Percentiles rank a stretch among this genome's conserved stretches.
Evolutionary conservation across 306 rosid species (phyloP).

Genomic region (Vigna hirtella): DNA sequence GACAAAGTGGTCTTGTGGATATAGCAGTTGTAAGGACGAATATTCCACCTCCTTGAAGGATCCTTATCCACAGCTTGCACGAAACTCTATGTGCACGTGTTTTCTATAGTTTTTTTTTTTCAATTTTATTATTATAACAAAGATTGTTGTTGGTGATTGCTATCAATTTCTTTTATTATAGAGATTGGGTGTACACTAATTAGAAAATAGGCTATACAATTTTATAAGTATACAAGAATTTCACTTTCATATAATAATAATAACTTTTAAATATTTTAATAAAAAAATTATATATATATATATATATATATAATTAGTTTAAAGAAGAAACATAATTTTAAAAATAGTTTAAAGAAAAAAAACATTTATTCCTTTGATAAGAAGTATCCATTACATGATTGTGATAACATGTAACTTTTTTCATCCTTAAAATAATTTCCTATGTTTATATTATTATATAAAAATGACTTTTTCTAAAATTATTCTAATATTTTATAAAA

Average conservation of each 20-base stretch:
- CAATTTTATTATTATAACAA: not conserved
- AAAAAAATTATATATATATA: not conserved
- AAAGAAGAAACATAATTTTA: too few relatives aligned
- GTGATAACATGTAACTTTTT: too few relatives aligned
- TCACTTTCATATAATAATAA: not conserved
- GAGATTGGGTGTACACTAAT: too few relatives aligned
- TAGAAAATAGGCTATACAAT: not conserved
- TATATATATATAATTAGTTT: too few relatives aligned
- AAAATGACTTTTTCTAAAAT: too few relatives aligned
- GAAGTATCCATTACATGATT: too few relatives aligned
- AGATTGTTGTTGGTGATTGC: not conserved
- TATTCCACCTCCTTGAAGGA: conserved; percentile 40
- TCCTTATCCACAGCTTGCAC: conserved; percentile 45
- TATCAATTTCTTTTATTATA: not conserved
- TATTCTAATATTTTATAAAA: too few relatives aligned
- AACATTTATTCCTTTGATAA: too few relatives aligned
- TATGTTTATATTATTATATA: too few relatives aligned
- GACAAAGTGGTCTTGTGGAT: conserved; percentile 42
- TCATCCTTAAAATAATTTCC: too few relatives aligned
- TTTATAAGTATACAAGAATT: not conserved
- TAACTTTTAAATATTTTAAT: not conserved
- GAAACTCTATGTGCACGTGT: conserved; percentile 10
- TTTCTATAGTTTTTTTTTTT: not conserved
- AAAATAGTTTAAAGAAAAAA: too few relatives aligned
- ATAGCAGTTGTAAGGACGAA: conserved; percentile 22